Percentiles rank a stretch among this genome's conserved stretches.
Conservation (phyloP, 202 grass and related monocot genomes). For the Zoysia matrella region DNA sequence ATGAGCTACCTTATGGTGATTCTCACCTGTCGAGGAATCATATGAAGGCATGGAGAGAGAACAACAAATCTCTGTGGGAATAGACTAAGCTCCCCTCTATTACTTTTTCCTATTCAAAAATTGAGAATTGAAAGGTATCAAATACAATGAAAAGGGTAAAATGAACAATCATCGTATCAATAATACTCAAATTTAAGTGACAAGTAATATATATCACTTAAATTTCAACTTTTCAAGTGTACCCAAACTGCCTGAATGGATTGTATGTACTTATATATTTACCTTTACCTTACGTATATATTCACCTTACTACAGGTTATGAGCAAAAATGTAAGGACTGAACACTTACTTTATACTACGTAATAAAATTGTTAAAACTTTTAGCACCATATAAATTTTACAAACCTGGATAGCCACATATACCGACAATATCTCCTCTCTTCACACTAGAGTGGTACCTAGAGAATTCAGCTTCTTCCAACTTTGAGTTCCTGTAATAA, state of each 20-base stretch:
- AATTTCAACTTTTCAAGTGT: too few relatives aligned
- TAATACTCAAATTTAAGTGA: background rate
- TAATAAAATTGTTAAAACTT: background rate
- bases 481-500: constrained; percentile 44
- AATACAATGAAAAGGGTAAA: background rate
- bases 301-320: background rate
- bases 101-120: constrained; percentile 85
- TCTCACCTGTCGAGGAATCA: constrained; percentile 90
- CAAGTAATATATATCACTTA: background rate
- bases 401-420: constrained; percentile 28
- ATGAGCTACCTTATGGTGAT: background rate
- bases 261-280: background rate
- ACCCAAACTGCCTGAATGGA: background rate
- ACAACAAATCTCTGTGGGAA: constrained; percentile 81
- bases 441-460: too few relatives aligned
- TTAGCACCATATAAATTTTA: background rate
- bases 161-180: constrained; percentile 3
- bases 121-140: constrained; percentile 6
- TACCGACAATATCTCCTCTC: too few relatives aligned
- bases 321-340: background rate
- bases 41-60: constrained; percentile 96
- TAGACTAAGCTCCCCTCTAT: constrained; percentile 90
- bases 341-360: background rate
- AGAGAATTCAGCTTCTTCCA: too few relatives aligned
- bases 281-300: background rate